Conservation (phyloP, 179 eudicot species). For the Beta macrorhiza region DNA sequence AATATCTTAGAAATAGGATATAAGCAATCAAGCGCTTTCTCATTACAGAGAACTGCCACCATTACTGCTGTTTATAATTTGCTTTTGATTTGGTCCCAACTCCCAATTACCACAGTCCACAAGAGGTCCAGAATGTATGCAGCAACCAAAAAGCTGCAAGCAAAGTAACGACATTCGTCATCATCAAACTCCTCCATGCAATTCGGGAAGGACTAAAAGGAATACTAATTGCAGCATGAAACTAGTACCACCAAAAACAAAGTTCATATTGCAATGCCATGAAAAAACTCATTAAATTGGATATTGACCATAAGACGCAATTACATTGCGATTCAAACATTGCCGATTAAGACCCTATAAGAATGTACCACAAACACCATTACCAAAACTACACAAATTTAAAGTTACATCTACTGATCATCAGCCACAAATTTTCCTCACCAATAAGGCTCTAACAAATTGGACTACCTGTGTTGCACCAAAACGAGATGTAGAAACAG, state of each 20-base stretch:
- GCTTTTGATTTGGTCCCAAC: not conserved
- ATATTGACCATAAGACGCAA: not conserved
- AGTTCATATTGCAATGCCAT: not conserved
- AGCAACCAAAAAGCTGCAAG: slow-evolving; percentile 9
- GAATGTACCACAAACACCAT: not conserved
- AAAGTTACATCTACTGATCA: too few species aligned
- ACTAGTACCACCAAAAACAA: not conserved
- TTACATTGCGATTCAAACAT: not conserved
- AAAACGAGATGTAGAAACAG: too few species aligned
- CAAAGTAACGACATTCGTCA: not conserved
- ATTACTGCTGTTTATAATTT: not conserved
- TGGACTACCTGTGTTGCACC: too few species aligned
- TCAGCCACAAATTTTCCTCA: too few species aligned
- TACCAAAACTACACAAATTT: not conserved
- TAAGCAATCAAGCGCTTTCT: not conserved
- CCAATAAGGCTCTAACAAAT: too few species aligned
- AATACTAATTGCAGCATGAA: not conserved
- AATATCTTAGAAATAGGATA: slow-evolving; percentile 7
- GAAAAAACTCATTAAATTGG: not conserved
- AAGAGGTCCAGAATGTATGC: not conserved
- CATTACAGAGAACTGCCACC: slow-evolving; percentile 1
- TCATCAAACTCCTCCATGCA: not conserved
- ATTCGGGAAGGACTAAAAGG: not conserved
- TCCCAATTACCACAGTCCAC: not conserved
- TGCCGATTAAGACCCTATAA: not conserved